A percentile compares a stretch with the other conserved stretches of the same genome.
These are phyloP conservation scores for Phytophthora tentaculata DNA, from an alignment of 352 stramenopile species.

Conservation along the genomic window DNA sequence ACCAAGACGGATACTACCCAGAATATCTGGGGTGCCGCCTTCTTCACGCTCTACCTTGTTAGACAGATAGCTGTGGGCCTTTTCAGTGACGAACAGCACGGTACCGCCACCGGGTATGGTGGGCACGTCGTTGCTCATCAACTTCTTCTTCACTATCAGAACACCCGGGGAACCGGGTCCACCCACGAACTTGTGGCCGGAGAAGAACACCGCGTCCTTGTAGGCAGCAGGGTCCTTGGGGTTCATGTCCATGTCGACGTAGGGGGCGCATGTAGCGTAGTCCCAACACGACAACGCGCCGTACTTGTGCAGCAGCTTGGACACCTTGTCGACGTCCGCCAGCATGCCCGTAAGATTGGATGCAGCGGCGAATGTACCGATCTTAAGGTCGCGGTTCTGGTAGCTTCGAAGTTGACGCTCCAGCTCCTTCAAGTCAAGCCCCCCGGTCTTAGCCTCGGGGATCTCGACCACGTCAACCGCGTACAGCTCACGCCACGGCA, in stretches of 20 bases:
- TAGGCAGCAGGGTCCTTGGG: slow-evolving; percentile 58
- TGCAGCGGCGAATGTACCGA: slow-evolving; percentile 93
- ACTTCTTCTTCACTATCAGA: slow-evolving; percentile 94
- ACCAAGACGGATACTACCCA: slow-evolving; percentile 93
- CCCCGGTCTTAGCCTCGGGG: slow-evolving; percentile 50
- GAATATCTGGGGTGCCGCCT: slow-evolving; percentile 96
- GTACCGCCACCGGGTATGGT: slow-evolving; percentile 55
- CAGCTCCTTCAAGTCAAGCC: slow-evolving; percentile 74
- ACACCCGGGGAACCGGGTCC: slow-evolving; percentile 93
- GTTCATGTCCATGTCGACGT: slow-evolving; percentile 97
- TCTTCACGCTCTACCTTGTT: slow-evolving; percentile 92
- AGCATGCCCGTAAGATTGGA: slow-evolving; percentile 97
- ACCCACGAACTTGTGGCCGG: slow-evolving; percentile 97
- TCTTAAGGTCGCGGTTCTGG: slow-evolving; percentile 56
- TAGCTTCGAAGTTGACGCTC: slow-evolving; percentile 56
- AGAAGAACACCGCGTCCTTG: slow-evolving; percentile 97
- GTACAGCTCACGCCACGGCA: slow-evolving; percentile 95
- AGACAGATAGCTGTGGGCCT: slow-evolving; percentile 68
- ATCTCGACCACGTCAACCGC: slow-evolving; percentile 83
- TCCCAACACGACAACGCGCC: slow-evolving; percentile 95
- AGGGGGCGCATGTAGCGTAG: slow-evolving; percentile 95
- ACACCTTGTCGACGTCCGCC: slow-evolving; percentile 88
- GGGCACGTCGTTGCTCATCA: slow-evolving; percentile 71
- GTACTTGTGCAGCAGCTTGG: slow-evolving; percentile 90
- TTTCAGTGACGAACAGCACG: slow-evolving; percentile 67